Evolutionary conservation across 2,329 filamentous ascomycete species (phyloP).

Genomic region (Endoconidiophora laricicola): DNA sequence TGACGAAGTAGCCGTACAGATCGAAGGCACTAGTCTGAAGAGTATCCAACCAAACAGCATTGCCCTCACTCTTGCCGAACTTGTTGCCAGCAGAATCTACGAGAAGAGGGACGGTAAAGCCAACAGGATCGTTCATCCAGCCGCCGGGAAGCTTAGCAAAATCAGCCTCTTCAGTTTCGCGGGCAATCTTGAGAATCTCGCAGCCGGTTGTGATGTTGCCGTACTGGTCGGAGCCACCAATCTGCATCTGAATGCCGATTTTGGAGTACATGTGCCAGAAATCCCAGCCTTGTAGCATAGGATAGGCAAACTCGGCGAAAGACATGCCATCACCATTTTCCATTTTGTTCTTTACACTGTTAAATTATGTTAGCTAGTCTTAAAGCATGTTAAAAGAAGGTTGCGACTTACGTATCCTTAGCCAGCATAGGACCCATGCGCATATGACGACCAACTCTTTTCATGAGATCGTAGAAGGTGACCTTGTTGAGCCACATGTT

Average conservation of each 20-base stretch:
- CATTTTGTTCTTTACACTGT: slow-evolving; percentile 61
- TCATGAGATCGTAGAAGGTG: slow-evolving; percentile 57
- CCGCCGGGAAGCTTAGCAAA: slow-evolving; percentile 23
- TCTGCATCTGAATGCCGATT: slow-evolving; percentile 60
- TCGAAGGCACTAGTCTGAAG: slow-evolving; percentile 71
- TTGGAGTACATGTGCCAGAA: slow-evolving; percentile 74
- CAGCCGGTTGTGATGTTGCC: slow-evolving; percentile 89
- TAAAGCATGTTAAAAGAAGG: background rate
- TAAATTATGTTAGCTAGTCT: slow-evolving; percentile 14
- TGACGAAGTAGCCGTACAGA: slow-evolving; percentile 79
- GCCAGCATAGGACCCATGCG: slow-evolving; percentile 75
- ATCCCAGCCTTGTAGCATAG: slow-evolving; percentile 87
- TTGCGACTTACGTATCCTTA: slow-evolving; percentile 58
- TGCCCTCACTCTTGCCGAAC: slow-evolving; percentile 87
- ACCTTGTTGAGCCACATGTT: slow-evolving; percentile 63
- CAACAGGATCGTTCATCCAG: slow-evolving; percentile 46
- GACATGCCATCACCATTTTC: slow-evolving; percentile 84
- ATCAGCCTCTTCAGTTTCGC: slow-evolving; percentile 36
- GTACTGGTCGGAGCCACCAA: slow-evolving; percentile 90
- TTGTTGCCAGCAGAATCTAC: slow-evolving; percentile 76
- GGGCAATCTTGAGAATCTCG: slow-evolving; percentile 64
- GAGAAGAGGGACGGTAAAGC: slow-evolving; percentile 79
- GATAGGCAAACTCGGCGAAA: slow-evolving; percentile 83
- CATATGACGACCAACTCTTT: slow-evolving; percentile 54
- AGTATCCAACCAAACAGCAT: slow-evolving; percentile 81